These are phyloP conservation scores for Terana coerulea DNA, from an alignment of 768 basidiomycete genomes.

Conservation along the genomic window DNA sequence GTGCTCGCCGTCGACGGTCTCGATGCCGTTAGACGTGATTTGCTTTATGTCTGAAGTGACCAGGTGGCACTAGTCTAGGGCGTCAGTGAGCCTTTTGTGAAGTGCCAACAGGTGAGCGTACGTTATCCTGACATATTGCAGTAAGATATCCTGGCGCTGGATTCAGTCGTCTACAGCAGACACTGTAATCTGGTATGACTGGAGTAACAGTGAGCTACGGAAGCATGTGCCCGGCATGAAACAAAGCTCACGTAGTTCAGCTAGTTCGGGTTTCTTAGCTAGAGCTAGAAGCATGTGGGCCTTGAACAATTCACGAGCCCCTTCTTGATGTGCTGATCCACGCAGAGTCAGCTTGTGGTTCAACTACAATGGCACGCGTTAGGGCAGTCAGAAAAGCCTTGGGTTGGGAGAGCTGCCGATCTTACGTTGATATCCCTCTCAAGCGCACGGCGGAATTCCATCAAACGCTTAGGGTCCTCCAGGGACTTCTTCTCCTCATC, in stretches of 20 bases:
- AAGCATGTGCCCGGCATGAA: not conserved
- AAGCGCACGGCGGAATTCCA: constrained; percentile 42
- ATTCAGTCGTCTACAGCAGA: constrained; percentile 58
- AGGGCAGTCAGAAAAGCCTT: too few species aligned
- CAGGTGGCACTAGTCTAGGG: constrained; percentile 45
- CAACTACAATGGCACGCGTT: too few species aligned
- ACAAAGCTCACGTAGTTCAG: constrained; percentile 41
- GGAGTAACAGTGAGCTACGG: not conserved
- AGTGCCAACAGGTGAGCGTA: constrained; percentile 18
- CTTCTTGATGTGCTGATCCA: constrained; percentile 35
- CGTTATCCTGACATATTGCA: constrained; percentile 58
- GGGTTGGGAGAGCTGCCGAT: not conserved
- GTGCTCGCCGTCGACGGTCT: constrained; percentile 48
- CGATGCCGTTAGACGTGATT: constrained; percentile 51
- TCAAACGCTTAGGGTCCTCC: constrained; percentile 43
- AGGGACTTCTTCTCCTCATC: constrained; percentile 47
- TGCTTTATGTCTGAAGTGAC: constrained; percentile 44
- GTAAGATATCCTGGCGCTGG: constrained; percentile 67
- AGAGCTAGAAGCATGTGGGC: constrained; percentile 46
- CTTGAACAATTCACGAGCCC: constrained; percentile 32
- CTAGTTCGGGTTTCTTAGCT: constrained; percentile 53
- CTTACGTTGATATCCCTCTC: constrained; percentile 48
- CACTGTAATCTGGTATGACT: constrained; percentile 57
- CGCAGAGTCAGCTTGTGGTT: constrained; percentile 35
- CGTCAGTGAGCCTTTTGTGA: not conserved